Base-by-base conservation (phyloP, 352 stramenopile species). In the Phytophthora brassicae region DNA sequence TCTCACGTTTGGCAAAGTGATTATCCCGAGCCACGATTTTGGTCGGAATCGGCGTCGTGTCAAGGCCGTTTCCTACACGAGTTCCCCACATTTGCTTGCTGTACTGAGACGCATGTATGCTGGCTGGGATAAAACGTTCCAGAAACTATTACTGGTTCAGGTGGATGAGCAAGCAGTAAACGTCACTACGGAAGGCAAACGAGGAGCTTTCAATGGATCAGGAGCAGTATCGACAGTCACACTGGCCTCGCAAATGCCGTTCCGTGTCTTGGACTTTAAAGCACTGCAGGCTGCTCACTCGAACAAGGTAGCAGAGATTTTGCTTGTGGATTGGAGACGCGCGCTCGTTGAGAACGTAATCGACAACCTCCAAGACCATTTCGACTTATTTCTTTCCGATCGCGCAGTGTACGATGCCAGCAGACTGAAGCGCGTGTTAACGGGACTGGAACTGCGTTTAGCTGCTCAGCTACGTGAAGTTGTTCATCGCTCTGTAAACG, bases 351-450 rank as follows among this genome's bases (percentile, higher is more conserved):
- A 98, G 69, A 96, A 96, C 47, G 80, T 97, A 35, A 94, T 97
- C 64, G 93, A 98, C 72, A 96, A 95, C 57, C 70, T 98, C 5
- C 93, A 98, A 66, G 93, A 98, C 59, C 79, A 96, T 57, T 97
- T 89, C 55, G 91, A 98, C 51, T 94, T 98, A 59, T 98, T 97
- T 60, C 77, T 96, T 20, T 95, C 88, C 0, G 89, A 97, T 50
- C 45, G 63, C 2, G 52, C 61, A 2, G 64, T 68, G 2, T 98
- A 95, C 56, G 35, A 63, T 5, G 22, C 31, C 7, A 84, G 79
- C 38, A 69, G 66, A 11, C 72, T 98, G 6, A 74, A 84, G 29
- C 70, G 87, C 41, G 77, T 98, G 31, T 70, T 98, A 49, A 93
- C 79, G 12, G 75, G 88, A 12, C 74, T 97, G 33, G 84, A 97